Conservation (phyloP, 345 rosid species). For the thale cress (Arabidopsis thaliana) region DNA sequence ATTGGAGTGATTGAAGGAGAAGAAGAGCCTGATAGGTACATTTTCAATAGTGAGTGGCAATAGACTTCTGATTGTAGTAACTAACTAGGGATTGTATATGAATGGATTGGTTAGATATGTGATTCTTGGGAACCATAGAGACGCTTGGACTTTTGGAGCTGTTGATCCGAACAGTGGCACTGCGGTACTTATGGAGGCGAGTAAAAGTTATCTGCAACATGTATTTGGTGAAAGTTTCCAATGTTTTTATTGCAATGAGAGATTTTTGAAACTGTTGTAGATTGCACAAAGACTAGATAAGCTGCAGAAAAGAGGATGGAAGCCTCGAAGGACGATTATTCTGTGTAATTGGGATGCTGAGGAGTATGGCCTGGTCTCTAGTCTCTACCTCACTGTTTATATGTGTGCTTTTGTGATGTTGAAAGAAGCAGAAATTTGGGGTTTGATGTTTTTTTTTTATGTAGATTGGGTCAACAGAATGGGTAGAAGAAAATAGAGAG, state of each 20-base stretch:
- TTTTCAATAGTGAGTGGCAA: background rate
- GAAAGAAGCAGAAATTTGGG: background rate
- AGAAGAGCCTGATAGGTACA: slow-evolving; percentile 87
- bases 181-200: slow-evolving; percentile 79
- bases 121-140: slow-evolving; percentile 84
- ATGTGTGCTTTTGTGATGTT: background rate
- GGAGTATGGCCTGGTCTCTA: slow-evolving; percentile 81
- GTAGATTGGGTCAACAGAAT: slow-evolving; percentile 90
- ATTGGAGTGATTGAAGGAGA: slow-evolving; percentile 76
- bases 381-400: slow-evolving; percentile 17
- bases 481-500: slow-evolving; percentile 91
- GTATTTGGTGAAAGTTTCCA: background rate
- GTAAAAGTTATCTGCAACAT: background rate
- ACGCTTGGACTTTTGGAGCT: slow-evolving; percentile 95
- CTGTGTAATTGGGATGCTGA: slow-evolving; percentile 94
- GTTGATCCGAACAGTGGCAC: slow-evolving; percentile 93
- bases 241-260: background rate
- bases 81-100: slow-evolving; percentile 3
- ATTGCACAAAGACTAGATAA: slow-evolving; percentile 69
- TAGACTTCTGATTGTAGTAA: background rate
- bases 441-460: background rate
- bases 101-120: slow-evolving; percentile 55
- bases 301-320: slow-evolving; percentile 72
- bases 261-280: slow-evolving; percentile 42
- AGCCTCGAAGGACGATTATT: slow-evolving; percentile 72